A percentile compares a stretch with the other conserved stretches of the same genome.
phyloP scores from a whole-genome alignment of 176 grass and related monocot genomes.

The Musa schizocarpa region DNA sequence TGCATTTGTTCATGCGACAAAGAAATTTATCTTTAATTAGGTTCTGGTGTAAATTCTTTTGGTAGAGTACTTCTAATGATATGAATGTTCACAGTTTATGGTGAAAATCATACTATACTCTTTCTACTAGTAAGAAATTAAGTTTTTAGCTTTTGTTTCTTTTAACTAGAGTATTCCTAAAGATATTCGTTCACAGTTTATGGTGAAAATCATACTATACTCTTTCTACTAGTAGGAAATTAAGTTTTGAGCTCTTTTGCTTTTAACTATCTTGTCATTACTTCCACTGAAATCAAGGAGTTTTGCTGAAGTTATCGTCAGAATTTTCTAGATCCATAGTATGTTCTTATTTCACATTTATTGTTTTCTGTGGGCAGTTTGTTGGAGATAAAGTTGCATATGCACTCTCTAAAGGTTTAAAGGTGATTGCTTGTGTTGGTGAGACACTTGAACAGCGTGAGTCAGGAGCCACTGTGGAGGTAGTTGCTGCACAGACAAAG shows the following conservation, averaged over 20 bases:
- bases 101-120: neutral
- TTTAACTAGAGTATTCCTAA: too few species aligned
- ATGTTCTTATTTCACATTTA: neutral
- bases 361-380: too few species aligned
- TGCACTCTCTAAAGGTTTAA: too few species aligned
- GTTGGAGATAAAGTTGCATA: too few species aligned
- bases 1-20: too few species aligned
- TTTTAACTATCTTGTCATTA: neutral
- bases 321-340: neutral
- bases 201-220: neutral
- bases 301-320: neutral
- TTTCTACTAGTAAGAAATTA: neutral
- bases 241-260: neutral
- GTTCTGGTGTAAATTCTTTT: too few species aligned
- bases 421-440: too few species aligned
- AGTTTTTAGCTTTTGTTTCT: neutral
- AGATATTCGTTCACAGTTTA: neutral
- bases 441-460: too few species aligned
- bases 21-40: too few species aligned
- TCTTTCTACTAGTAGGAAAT: neutral
- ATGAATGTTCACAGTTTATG: neutral
- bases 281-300: neutral
- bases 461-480: too few species aligned
- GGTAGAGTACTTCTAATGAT: neutral
- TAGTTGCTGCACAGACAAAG: slow-evolving; percentile 43